Evolutionary conservation across 2,329 filamentous ascomycete species (phyloP).

Genomic region (Penicillium thymicola): DNA sequence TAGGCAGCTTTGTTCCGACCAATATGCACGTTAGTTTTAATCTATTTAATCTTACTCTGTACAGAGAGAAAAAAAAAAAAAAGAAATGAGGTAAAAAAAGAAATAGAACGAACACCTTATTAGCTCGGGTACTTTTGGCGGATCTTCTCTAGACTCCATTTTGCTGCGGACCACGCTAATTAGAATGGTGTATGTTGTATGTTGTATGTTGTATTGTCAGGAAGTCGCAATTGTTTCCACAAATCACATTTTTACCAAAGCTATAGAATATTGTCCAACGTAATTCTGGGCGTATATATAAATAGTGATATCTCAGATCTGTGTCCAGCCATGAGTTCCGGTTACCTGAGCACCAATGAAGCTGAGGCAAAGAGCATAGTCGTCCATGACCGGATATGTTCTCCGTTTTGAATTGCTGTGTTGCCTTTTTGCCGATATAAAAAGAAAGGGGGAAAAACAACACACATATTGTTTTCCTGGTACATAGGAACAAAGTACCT

Average conservation of each 20-base stretch:
- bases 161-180: constrained; percentile 7
- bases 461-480: background rate
- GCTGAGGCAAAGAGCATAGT: constrained; percentile 2
- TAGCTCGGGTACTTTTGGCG: constrained; percentile 1
- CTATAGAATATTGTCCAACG: background rate
- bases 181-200: background rate
- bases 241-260: constrained; percentile 4
- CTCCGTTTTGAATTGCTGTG: constrained; percentile 5
- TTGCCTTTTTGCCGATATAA: background rate
- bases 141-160: background rate
- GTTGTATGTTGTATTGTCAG: background rate
- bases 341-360: constrained; percentile 21
- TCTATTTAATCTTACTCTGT: background rate
- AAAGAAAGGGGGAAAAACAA: no score
- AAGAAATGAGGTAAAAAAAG: background rate
- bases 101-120: background rate
- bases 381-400: constrained; percentile 21
- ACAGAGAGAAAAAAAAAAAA: background rate
- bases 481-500: constrained; percentile 1
- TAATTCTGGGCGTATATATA: background rate
- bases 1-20: background rate
- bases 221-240: constrained; percentile 12
- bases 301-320: background rate
- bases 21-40: background rate
- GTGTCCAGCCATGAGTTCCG: background rate